Evolutionary conservation across 345 rosid genomes (phyloP), one percentile per base, ranked within the genome.

Genomic region (Dimocarpus longan): DNA sequence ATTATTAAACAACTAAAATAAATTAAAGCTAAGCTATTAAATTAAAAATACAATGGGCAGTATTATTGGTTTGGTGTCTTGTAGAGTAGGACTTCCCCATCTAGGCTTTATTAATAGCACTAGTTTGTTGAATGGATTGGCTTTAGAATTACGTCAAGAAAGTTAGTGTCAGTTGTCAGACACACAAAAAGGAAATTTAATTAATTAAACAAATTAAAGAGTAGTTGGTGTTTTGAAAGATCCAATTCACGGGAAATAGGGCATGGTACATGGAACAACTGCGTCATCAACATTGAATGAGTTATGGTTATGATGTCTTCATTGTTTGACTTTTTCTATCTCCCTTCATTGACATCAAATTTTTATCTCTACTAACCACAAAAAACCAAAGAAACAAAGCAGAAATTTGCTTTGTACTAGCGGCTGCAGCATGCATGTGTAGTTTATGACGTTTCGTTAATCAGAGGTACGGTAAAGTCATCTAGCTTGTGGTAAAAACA

Each of bases 241-340:
- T 86, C 89, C 89, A 72, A 82, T 72, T 77, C 78, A 71, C 80
- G 78, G 80, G 80, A 75, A 76, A 80, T 39, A n/a, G 8, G 63
- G 76, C 75, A 70, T 28, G 68, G 26, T 52, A 62, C 73, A 68
- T 32, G 82, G 76, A 43, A 71, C 82, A 60, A 63, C 10, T 44
- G 68, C 83, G 74, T 78, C 85, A 63, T 66, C 54, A 10, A 15
- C 72, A 68, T 79, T 76, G 32, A 78, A 74, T 78, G 67, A 50
- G 3, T 11, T 0, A 6, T 8, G 3, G 68, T n/a, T 46, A 54
- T 32, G 22, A 54, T 74, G 62, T 73, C 28, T 80, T 24, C 46
- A 40, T 4, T 0, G 28, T 69, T 73, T 43, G 39, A 42, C 52
- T 66, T 57, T 50, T 28, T 50, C 7, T 42, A 6, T 10, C 11